These are phyloP conservation scores for Lomentospora prolificans DNA, from an alignment of 2,329 filamentous ascomycete species.

Conservation along the genomic window DNA sequence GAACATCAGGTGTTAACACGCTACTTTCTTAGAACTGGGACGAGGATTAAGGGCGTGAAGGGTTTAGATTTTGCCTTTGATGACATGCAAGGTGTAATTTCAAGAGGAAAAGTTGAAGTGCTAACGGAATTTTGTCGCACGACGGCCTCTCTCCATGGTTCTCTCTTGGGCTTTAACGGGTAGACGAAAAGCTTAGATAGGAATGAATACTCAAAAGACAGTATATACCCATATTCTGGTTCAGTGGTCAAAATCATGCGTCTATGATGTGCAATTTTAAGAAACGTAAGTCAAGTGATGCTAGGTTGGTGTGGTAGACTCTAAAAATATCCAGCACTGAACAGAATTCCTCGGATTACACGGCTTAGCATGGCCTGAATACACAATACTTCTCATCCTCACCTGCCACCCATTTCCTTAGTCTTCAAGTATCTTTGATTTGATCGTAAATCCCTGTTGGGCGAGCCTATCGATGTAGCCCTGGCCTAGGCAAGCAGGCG, in stretches of 20 bases:
- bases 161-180: not conserved
- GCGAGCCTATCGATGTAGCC: conserved; percentile 54
- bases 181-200: conserved; percentile 1
- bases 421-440: conserved; percentile 36
- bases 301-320: no score
- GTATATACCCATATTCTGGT: not conserved
- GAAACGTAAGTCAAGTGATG: not conserved
- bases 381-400: no score
- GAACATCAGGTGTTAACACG: conserved; percentile 14
- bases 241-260: not conserved
- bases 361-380: no score
- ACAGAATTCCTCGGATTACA: no score
- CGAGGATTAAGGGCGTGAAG: conserved; percentile 36
- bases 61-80: not conserved
- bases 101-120: not conserved
- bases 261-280: not conserved
- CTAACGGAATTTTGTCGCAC: not conserved
- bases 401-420: no score
- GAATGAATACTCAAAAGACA: not conserved
- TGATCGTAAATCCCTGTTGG: conserved; percentile 52
- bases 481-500: conserved; percentile 61
- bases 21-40: conserved; percentile 44
- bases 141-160: not conserved
- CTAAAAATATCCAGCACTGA: no score
- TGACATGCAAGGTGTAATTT: not conserved